Percentiles rank a stretch among this genome's conserved stretches.
phyloP scores from a whole-genome alignment of 805 yeast genomes.

The Torulaspora maleeae region DNA sequence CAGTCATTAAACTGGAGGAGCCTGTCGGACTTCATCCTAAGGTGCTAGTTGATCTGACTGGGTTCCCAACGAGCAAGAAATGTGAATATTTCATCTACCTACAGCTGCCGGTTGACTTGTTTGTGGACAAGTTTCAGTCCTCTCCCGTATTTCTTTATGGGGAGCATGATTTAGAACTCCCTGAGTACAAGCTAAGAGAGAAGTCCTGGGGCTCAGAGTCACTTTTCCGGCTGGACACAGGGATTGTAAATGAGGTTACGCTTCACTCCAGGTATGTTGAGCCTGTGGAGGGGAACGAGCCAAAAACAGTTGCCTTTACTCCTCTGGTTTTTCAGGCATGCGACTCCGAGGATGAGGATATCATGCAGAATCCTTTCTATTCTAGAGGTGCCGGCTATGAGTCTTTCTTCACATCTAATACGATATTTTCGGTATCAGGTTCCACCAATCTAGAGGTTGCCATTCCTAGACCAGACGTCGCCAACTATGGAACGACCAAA shows the following conservation, averaged over 20 bases:
- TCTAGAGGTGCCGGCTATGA: slow-evolving; percentile 42
- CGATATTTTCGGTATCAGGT: slow-evolving; percentile 39
- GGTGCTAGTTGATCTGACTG: slow-evolving; percentile 18
- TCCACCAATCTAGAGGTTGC: slow-evolving; percentile 24
- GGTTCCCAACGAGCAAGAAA: slow-evolving; percentile 7
- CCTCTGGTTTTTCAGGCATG: slow-evolving; percentile 52
- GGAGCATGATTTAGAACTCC: slow-evolving; percentile 53
- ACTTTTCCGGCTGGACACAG: slow-evolving; percentile 36
- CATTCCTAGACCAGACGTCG: slow-evolving; percentile 43
- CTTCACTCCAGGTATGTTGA: slow-evolving; percentile 49
- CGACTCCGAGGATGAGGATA: slow-evolving; percentile 30
- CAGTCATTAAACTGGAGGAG: slow-evolving; percentile 15
- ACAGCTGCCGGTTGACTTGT: slow-evolving; percentile 43
- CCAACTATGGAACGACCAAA: slow-evolving; percentile 34
- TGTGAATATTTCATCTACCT: slow-evolving; percentile 45
- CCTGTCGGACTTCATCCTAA: slow-evolving; percentile 42
- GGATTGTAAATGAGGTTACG: slow-evolving; percentile 35
- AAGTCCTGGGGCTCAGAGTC: slow-evolving; percentile 47
- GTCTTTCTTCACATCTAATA: slow-evolving; percentile 43
- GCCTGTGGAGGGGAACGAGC: slow-evolving; percentile 32
- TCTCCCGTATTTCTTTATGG: slow-evolving; percentile 46
- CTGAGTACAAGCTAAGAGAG: slow-evolving; percentile 40
- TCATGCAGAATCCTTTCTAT: slow-evolving; percentile 39
- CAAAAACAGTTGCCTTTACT: slow-evolving; percentile 26
- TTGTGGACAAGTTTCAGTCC: slow-evolving; percentile 54